Percentiles rank a stretch among this genome's conserved stretches.
phyloP scores from a whole-genome alignment of 2,329 filamentous ascomycete species.

The Aspergillus puulaauensis region DNA sequence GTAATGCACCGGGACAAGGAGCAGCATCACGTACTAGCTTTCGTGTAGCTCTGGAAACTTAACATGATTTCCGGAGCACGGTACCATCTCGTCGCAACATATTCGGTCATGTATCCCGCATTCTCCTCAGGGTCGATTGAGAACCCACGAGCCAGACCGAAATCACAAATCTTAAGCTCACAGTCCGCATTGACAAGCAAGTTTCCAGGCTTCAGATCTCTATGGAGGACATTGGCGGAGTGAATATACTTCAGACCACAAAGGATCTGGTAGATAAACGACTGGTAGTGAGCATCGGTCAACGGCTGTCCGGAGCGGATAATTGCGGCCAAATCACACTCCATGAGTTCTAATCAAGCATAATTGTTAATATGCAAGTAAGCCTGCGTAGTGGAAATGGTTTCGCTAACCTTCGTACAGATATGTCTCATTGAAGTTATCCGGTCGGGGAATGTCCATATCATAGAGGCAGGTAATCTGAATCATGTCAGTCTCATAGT shows the following conservation, averaged over 20 bases:
- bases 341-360: slow-evolving; percentile 80
- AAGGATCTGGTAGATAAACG: slow-evolving; percentile 99
- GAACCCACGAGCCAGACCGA: slow-evolving; percentile 93
- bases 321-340: slow-evolving; percentile 96
- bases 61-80: slow-evolving; percentile 98
- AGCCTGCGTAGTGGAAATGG: not conserved
- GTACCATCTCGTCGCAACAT: slow-evolving; percentile 98
- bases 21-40: slow-evolving; percentile 78
- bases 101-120: slow-evolving; percentile 99
- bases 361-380: not conserved
- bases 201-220: slow-evolving; percentile 96
- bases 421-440: slow-evolving; percentile 99
- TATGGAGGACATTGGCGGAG: slow-evolving; percentile 94
- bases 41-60: slow-evolving; percentile 99
- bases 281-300: slow-evolving; percentile 98
- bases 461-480: slow-evolving; percentile 99
- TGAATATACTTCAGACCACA: slow-evolving; percentile 99
- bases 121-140: slow-evolving; percentile 97
- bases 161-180: slow-evolving; percentile 99
- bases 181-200: slow-evolving; percentile 97
- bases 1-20: slow-evolving; percentile 7
- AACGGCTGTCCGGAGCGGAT: slow-evolving; percentile 95
- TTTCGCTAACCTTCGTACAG: slow-evolving; percentile 81
- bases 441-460: slow-evolving; percentile 97
- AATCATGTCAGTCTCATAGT: slow-evolving; percentile 37